phyloP scores from a whole-genome alignment of 1,284 basidiomycete genomes.

The Agaricales sp. region DNA sequence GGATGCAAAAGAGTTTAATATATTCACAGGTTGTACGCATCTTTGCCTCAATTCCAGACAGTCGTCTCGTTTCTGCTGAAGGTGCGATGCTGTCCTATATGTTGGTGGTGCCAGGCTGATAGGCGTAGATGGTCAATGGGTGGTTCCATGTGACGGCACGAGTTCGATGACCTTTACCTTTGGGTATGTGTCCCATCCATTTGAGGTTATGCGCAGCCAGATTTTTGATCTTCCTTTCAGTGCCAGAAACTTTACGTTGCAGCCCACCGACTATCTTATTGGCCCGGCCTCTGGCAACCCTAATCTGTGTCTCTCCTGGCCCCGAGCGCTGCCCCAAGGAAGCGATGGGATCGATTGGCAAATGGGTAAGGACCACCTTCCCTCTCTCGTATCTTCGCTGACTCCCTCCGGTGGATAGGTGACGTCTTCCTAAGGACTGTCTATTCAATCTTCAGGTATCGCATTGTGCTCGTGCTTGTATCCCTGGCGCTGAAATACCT shows the following conservation, averaged over 20 bases:
- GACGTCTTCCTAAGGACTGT: slow-evolving; percentile 72
- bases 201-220: not conserved
- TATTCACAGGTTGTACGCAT: slow-evolving; percentile 52
- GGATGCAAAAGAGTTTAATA: not conserved
- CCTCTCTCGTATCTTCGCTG: slow-evolving; percentile 4
- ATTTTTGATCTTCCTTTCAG: slow-evolving; percentile 23
- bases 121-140: slow-evolving; percentile 73
- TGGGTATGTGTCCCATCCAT: slow-evolving; percentile 38
- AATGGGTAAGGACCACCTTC: slow-evolving; percentile 36
- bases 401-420: too few species aligned
- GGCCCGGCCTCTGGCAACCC: slow-evolving; percentile 60
- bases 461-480: slow-evolving; percentile 6
- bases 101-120: too few species aligned
- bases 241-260: slow-evolving; percentile 48
- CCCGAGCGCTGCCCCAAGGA: slow-evolving; percentile 52
- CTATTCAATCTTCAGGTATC: slow-evolving; percentile 74
- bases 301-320: slow-evolving; percentile 76
- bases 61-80: slow-evolving; percentile 56
- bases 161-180: slow-evolving; percentile 65
- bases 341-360: slow-evolving; percentile 84
- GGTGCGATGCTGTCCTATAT: slow-evolving; percentile 21
- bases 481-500: slow-evolving; percentile 7
- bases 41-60: slow-evolving; percentile 51
- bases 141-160: slow-evolving; percentile 66
- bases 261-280: slow-evolving; percentile 78